A percentile compares a stretch with the other conserved stretches of the same genome.
These are phyloP conservation scores for Wallacemonas collosoma DNA, from an alignment of 208 protist genomes.

Conservation along the genomic window DNA sequence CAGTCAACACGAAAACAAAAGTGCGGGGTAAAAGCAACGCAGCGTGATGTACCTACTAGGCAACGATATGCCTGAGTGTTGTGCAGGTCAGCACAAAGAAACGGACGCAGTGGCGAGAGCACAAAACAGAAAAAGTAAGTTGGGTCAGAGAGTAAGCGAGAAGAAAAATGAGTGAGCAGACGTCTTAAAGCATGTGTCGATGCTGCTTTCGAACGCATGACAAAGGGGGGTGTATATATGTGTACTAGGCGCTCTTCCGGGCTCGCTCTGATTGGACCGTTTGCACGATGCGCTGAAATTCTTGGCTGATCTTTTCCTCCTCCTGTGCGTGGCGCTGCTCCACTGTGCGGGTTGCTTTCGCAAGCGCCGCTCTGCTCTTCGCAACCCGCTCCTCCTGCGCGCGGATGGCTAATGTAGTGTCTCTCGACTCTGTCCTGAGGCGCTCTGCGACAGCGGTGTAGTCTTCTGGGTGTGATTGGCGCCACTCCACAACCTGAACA, in stretches of 20 bases:
- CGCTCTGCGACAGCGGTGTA: conserved; percentile 28
- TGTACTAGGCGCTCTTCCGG: neutral
- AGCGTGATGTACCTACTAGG: too few relatives aligned
- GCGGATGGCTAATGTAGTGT: neutral
- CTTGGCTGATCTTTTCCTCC: conserved; percentile 23
- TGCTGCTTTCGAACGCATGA: too few relatives aligned
- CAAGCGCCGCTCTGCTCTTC: conserved; percentile 14
- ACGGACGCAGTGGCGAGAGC: too few relatives aligned
- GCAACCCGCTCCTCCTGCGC: conserved; percentile 19
- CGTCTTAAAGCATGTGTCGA: too few relatives aligned
- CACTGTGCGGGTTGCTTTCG: conserved; percentile 22
- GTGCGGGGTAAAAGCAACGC: too few relatives aligned
- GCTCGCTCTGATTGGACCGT: neutral
- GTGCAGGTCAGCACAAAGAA: too few relatives aligned
- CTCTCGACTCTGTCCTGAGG: conserved; percentile 16
- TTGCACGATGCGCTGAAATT: conserved; percentile 25
- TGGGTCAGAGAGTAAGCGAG: too few relatives aligned
- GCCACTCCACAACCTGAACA: conserved; percentile 61
- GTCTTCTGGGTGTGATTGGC: conserved; percentile 22
- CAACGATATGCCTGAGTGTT: too few relatives aligned
- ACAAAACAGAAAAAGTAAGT: too few relatives aligned
- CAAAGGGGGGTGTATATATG: too few relatives aligned
- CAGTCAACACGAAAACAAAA: too few relatives aligned
- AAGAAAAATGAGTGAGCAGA: too few relatives aligned
- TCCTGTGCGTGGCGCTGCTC: conserved; percentile 28